Conservation (phyloP, 1,139 yeast species). For the Candida pseudocylindracea region DNA sequence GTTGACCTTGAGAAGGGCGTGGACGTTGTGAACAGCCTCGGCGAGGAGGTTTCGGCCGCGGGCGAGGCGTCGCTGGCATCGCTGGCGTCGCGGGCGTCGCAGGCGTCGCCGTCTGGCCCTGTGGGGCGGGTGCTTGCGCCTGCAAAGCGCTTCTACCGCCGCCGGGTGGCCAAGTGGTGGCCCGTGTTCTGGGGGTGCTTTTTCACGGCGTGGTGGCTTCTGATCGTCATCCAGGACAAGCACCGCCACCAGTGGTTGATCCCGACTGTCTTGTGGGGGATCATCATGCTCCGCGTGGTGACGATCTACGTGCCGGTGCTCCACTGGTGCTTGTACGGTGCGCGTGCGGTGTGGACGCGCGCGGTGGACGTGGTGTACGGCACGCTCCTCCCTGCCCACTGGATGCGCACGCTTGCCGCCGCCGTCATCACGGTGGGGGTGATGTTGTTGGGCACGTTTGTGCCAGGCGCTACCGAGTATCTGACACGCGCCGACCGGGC, state of each 20-base stretch:
- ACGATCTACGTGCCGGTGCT: conserved; percentile 27
- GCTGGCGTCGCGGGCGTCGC: no score
- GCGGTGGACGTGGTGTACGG: conserved; percentile 16
- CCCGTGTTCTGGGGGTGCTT: conserved; percentile 15
- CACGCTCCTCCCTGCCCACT: conserved; percentile 12
- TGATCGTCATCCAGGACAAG: conserved; percentile 28
- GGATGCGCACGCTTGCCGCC: conserved; percentile 20
- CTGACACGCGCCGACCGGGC: conserved; percentile 32
- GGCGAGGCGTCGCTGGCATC: no score
- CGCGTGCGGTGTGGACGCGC: conserved; percentile 17
- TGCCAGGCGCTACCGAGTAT: conserved; percentile 25
- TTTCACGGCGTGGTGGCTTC: conserved; percentile 49
- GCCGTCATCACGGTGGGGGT: conserved; percentile 22
- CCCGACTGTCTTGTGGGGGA: conserved; percentile 34
- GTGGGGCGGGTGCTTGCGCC: no score
- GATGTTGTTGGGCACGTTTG: conserved; percentile 30
- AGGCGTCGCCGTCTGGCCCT: no score
- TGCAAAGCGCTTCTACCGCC: no score
- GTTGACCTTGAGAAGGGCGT: no score
- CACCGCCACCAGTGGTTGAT: conserved; percentile 38
- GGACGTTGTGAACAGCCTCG: no score
- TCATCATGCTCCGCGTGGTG: conserved; percentile 29
- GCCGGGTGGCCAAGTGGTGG: no score
- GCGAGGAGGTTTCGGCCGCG: no score
- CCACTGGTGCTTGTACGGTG: conserved; percentile 9